Evolutionary conservation across 2,329 filamentous ascomycete genomes (phyloP).

Genomic region (Ascochyta koolunga): DNA sequence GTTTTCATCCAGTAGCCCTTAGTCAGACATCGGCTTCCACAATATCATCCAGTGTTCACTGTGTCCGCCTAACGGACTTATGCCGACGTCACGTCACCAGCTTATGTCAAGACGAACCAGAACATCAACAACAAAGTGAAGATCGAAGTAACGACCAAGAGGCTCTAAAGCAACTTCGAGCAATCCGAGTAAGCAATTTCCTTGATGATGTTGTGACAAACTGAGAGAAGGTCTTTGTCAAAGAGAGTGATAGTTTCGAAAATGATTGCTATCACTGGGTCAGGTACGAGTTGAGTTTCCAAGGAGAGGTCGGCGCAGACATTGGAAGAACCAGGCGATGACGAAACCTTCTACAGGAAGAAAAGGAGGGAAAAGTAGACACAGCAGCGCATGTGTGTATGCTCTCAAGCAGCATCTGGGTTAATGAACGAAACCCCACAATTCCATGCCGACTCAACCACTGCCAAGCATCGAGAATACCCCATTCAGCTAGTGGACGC

Average conservation of each 20-base stretch:
- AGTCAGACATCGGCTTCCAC: conserved; percentile 6
- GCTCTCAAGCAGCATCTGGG: no score
- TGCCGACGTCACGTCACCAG: conserved; percentile 27
- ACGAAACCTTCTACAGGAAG: not conserved
- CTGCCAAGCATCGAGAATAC: not conserved
- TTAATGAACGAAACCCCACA: no score
- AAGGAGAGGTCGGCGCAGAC: conserved; percentile 5
- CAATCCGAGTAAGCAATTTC: conserved; percentile 51
- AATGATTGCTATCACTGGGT: not conserved
- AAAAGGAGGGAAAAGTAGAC: conserved; percentile 4
- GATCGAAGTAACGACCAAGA: conserved; percentile 25
- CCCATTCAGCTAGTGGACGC: not conserved
- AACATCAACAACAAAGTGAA: conserved; percentile 33
- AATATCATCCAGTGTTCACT: not conserved
- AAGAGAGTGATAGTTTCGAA: not conserved
- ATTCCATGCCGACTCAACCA: not conserved
- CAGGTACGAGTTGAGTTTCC: conserved; percentile 20
- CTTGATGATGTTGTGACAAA: not conserved
- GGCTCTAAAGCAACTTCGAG: conserved; percentile 58
- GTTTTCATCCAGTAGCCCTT: not conserved
- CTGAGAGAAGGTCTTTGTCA: not conserved
- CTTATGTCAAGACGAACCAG: conserved; percentile 24
- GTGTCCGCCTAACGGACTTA: conserved; percentile 20
- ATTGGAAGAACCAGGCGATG: conserved; percentile 4
- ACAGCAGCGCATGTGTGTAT: no score